phyloP scores from a whole-genome alignment of 331 rosid species.

The Malus hybrid region DNA sequence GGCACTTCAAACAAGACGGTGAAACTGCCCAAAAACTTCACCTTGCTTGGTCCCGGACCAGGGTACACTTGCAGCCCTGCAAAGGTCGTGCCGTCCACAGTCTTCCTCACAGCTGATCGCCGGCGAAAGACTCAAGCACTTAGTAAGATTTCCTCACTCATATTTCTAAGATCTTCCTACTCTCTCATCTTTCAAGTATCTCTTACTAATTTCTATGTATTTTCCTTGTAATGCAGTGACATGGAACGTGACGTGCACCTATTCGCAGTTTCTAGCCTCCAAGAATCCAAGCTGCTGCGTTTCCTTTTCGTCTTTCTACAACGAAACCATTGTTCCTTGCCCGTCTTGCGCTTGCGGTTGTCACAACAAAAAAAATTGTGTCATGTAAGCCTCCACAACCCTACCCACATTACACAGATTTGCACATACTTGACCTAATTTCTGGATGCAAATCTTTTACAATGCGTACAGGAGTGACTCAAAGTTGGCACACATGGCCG shows the following conservation, averaged over 20 bases:
- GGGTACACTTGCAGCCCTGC: conserved; percentile 83
- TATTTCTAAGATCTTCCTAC: neutral
- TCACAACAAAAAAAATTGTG: conserved; percentile 44
- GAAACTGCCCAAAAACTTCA: conserved; percentile 59
- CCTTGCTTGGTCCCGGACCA: conserved; percentile 59
- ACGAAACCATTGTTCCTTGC: conserved; percentile 53
- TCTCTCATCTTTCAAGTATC: neutral
- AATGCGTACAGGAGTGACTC: conserved; percentile 41
- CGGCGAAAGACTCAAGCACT: conserved; percentile 62
- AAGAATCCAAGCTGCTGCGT: conserved; percentile 67
- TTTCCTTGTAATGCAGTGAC: conserved; percentile 41
- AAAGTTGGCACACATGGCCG: conserved; percentile 39
- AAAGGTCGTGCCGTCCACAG: conserved; percentile 51
- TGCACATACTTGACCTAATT: neutral
- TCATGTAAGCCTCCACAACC: conserved; percentile 40
- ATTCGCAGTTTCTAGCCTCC: conserved; percentile 61
- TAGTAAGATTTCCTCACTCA: conserved; percentile 2
- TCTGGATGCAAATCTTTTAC: neutral
- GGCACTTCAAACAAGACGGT: conserved; percentile 80
- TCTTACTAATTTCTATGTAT: neutral
- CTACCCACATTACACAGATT: neutral
- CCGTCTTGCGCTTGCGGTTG: conserved; percentile 82
- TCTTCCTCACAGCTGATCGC: conserved; percentile 40
- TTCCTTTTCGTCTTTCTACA: conserved; percentile 64
- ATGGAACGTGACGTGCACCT: conserved; percentile 71